A percentile compares a stretch with the other conserved stretches of the same genome.
Conservation (phyloP, 225 moss, liverwort and hornwort genomes). For the Physcomitrium patens region DNA sequence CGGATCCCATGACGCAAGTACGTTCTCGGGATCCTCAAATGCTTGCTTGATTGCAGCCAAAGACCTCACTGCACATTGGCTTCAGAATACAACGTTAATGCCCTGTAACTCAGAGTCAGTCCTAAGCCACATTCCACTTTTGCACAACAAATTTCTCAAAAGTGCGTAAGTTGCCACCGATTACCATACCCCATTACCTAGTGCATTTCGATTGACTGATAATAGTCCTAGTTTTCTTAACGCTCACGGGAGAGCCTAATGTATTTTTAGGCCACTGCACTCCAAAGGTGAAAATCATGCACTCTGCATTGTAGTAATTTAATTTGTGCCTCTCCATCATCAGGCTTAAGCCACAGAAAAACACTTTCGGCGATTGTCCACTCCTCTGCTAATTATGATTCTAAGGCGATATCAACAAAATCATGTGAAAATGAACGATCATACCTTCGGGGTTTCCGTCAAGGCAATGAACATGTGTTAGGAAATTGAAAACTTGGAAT, state of each 20-base stretch:
- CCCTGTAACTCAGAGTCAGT: not conserved
- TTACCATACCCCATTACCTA: not conserved
- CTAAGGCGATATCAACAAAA: not conserved
- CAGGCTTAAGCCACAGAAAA: too few species aligned
- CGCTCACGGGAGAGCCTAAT: not conserved
- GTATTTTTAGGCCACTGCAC: not conserved
- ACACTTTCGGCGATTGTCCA: not conserved
- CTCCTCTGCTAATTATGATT: not conserved
- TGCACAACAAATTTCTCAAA: not conserved
- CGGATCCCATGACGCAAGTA: constrained; percentile 43
- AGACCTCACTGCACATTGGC: constrained; percentile 37
- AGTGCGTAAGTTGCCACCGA: too few species aligned
- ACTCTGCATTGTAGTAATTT: not conserved
- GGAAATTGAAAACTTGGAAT: constrained; percentile 15
- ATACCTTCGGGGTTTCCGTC: constrained; percentile 44
- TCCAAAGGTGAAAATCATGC: not conserved
- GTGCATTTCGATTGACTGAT: not conserved
- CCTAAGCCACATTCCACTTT: not conserved
- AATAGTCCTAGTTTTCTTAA: not conserved
- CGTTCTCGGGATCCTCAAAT: constrained; percentile 39
- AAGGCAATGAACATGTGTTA: not conserved
- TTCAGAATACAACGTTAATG: not conserved
- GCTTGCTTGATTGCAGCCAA: constrained; percentile 40
- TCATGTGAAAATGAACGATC: not conserved
- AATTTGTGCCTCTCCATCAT: too few species aligned